Conservation (phyloP, 164 flowering plant genomes). For the Euptelea pleiosperma region DNA sequence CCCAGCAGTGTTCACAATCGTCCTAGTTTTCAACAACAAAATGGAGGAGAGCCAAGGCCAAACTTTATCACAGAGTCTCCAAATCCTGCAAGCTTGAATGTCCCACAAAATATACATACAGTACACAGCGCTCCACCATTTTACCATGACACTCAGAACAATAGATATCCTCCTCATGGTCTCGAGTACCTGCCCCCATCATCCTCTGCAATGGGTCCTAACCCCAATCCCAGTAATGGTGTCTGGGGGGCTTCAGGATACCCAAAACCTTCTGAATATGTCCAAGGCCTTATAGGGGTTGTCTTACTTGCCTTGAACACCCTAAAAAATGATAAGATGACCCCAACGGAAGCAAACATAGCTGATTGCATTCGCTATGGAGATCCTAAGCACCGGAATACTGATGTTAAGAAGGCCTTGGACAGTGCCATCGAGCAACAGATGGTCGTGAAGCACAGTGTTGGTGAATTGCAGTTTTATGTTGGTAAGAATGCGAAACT, state of each 20-base stretch:
- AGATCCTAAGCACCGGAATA: conserved; percentile 50
- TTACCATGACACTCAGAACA: conserved; percentile 25
- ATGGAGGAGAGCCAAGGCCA: conserved; percentile 34
- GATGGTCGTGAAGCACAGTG: conserved; percentile 50
- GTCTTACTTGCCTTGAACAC: conserved; percentile 67
- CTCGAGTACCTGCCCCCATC: conserved; percentile 32
- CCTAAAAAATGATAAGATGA: conserved; percentile 62
- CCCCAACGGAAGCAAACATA: conserved; percentile 79
- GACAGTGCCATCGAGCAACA: conserved; percentile 63
- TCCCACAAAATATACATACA: conserved; percentile 33
- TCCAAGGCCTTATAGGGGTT: conserved; percentile 55
- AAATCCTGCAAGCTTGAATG: conserved; percentile 22
- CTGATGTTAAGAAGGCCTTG: conserved; percentile 63
- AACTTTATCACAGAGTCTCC: too few relatives aligned
- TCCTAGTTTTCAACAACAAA: conserved; percentile 32
- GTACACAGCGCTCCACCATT: conserved; percentile 14
- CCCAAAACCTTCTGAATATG: conserved; percentile 44
- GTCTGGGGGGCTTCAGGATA: conserved; percentile 45
- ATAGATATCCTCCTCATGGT: conserved; percentile 25
- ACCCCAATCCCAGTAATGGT: conserved; percentile 22
- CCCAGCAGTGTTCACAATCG: conserved; percentile 23
- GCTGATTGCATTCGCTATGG: conserved; percentile 70
- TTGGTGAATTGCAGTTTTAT: conserved; percentile 55
- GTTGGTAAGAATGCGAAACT: conserved; percentile 52
- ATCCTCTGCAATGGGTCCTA: conserved; percentile 26